Percentiles rank a stretch among this genome's conserved stretches.
phyloP scores from a whole-genome alignment of 495 filamentous ascomycete genomes.

The Filosporella fistucella region DNA sequence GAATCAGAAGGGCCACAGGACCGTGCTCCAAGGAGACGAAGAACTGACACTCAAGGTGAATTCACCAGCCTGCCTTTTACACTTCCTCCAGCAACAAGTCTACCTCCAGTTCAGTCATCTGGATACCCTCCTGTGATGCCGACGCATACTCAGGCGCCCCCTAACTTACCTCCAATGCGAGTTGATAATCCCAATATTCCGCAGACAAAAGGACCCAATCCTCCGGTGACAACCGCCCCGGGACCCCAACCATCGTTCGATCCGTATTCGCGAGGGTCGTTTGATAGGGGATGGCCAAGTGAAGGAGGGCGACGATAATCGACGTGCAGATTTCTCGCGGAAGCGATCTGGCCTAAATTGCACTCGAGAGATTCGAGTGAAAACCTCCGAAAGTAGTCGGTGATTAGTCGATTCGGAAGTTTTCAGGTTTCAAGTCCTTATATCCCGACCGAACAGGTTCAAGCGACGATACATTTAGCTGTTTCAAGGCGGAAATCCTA shows the following conservation, averaged over 20 bases:
- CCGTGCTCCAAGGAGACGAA: conserved; percentile 20
- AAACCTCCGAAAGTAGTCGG: too few relatives aligned
- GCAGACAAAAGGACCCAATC: not conserved
- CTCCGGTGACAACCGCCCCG: conserved; percentile 9
- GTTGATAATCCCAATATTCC: conserved; percentile 14
- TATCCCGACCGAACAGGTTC: too few relatives aligned
- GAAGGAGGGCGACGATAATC: conserved; percentile 15
- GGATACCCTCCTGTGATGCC: conserved; percentile 1
- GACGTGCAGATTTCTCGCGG: too few relatives aligned
- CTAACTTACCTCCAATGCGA: conserved; percentile 21
- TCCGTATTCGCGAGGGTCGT: conserved; percentile 18
- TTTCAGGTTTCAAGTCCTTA: too few relatives aligned
- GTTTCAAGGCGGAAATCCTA: too few relatives aligned
- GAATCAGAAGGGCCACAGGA: conserved; percentile 1
- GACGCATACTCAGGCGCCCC: not conserved
- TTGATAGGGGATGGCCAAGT: conserved; percentile 20
- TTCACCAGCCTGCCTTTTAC: conserved; percentile 20
- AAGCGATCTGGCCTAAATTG: too few relatives aligned
- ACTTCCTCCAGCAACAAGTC: conserved; percentile 19
- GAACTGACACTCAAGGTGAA: conserved; percentile 19
- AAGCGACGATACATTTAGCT: too few relatives aligned
- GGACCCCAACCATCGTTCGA: conserved; percentile 13
- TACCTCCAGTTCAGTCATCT: conserved; percentile 21
- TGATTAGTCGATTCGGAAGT: too few relatives aligned
- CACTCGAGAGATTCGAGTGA: too few relatives aligned